phyloP scores from a whole-genome alignment of 2,329 filamentous ascomycete species.

The Didymellaceae sp. region DNA sequence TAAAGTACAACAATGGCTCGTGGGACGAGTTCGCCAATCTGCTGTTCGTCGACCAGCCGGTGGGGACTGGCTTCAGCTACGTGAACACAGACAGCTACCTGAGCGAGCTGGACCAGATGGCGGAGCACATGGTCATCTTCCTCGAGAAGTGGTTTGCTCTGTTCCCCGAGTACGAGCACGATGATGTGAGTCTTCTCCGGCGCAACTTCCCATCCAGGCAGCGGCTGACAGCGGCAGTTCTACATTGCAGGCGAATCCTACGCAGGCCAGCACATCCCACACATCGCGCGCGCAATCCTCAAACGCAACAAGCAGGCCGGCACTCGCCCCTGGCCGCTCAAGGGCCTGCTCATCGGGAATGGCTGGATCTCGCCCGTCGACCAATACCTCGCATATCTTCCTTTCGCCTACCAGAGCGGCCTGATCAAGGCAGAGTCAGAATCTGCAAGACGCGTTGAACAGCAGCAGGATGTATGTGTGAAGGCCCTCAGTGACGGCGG shows the following conservation, averaged over 20 bases:
- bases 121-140: conserved; percentile 84
- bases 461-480: conserved; percentile 72
- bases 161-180: conserved; percentile 89
- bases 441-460: conserved; percentile 69
- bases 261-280: conserved; percentile 95
- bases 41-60: conserved; percentile 95
- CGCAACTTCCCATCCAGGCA: not conserved
- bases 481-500: conserved; percentile 64
- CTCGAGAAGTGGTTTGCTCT: conserved; percentile 88
- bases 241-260: conserved; percentile 97
- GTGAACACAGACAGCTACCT: conserved; percentile 88
- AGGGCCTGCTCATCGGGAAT: conserved; percentile 91
- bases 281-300: conserved; percentile 90
- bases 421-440: conserved; percentile 73
- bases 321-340: conserved; percentile 73
- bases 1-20: conserved; percentile 87
- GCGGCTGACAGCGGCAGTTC: conserved; percentile 62
- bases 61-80: conserved; percentile 96
- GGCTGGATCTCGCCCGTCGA: conserved; percentile 93
- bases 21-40: conserved; percentile 99
- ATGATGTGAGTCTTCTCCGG: conserved; percentile 73
- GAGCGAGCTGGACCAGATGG: conserved; percentile 86
- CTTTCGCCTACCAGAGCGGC: conserved; percentile 78
- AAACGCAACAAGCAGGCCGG: conserved; percentile 74
- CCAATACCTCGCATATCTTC: conserved; percentile 87